These are phyloP conservation scores for Backusella tuberculispora DNA, from an alignment of 192 early-diverging fungal genomes.

Conservation along the genomic window DNA sequence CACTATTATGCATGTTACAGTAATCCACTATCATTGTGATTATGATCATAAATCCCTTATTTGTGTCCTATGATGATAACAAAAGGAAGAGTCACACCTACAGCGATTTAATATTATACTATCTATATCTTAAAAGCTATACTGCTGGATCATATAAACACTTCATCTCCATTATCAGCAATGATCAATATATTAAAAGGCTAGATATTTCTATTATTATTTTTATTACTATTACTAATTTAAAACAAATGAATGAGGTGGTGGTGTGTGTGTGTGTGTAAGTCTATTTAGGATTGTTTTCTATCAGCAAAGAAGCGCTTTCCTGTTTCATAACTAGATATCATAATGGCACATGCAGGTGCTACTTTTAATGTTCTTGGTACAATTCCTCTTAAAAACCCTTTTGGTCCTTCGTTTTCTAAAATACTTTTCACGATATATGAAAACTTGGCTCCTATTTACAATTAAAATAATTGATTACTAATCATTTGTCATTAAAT, in stretches of 20 bases:
- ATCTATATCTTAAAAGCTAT: no score
- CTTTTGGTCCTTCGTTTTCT: constrained; percentile 52
- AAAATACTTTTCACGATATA: constrained; percentile 48
- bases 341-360: constrained; percentile 96
- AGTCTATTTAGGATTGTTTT: background rate
- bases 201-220: no score
- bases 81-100: no score
- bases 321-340: constrained; percentile 82
- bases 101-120: no score
- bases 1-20: no score
- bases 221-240: no score
- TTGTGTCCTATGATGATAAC: no score
- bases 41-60: no score
- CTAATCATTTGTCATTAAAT: constrained; percentile 9
- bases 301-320: constrained; percentile 48
- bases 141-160: no score
- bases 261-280: background rate
- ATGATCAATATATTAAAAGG: no score
- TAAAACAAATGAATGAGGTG: background rate
- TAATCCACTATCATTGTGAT: no score
- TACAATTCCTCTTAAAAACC: constrained; percentile 61
- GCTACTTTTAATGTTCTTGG: constrained; percentile 89
- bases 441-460: background rate
- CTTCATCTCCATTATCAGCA: no score
- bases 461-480: constrained; percentile 20